Evolutionary conservation across 2,329 filamentous ascomycete genomes (phyloP).

Genomic region (Colletotrichum incanum): DNA sequence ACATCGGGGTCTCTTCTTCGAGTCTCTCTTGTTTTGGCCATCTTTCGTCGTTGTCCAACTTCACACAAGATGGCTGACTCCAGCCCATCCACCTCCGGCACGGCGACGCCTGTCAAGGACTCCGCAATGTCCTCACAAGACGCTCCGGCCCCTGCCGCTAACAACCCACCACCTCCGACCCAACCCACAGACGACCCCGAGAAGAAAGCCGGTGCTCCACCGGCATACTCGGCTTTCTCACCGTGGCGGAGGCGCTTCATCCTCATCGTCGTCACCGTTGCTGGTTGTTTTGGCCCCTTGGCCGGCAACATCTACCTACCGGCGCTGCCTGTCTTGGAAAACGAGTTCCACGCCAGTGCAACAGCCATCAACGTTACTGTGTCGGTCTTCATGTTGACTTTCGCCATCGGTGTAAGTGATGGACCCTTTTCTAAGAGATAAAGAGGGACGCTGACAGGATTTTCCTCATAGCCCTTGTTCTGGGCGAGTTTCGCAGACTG

Average conservation of each 20-base stretch:
- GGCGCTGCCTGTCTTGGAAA: slow-evolving; percentile 54
- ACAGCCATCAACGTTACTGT: slow-evolving; percentile 60
- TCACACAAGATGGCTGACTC: slow-evolving; percentile 20
- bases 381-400: slow-evolving; percentile 61
- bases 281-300: slow-evolving; percentile 60
- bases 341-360: slow-evolving; percentile 54
- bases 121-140: background rate
- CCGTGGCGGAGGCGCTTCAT: slow-evolving; percentile 55
- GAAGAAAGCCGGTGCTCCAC: slow-evolving; percentile 29
- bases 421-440: background rate
- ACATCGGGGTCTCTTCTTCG: background rate
- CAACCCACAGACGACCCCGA: slow-evolving; percentile 40
- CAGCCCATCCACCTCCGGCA: slow-evolving; percentile 30
- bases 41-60: background rate
- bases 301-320: slow-evolving; percentile 63
- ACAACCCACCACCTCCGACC: background rate
- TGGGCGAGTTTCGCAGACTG: slow-evolving; percentile 58
- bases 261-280: slow-evolving; percentile 56
- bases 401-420: slow-evolving; percentile 55
- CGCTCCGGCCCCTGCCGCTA: background rate
- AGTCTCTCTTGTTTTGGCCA: background rate
- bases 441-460: background rate
- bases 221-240: slow-evolving; percentile 57
- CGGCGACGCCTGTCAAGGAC: slow-evolving; percentile 24
- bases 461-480: slow-evolving; percentile 55